These are phyloP conservation scores for Hebeloma cylindrosporum DNA, from an alignment of 768 basidiomycete species.

Conservation along the genomic window DNA sequence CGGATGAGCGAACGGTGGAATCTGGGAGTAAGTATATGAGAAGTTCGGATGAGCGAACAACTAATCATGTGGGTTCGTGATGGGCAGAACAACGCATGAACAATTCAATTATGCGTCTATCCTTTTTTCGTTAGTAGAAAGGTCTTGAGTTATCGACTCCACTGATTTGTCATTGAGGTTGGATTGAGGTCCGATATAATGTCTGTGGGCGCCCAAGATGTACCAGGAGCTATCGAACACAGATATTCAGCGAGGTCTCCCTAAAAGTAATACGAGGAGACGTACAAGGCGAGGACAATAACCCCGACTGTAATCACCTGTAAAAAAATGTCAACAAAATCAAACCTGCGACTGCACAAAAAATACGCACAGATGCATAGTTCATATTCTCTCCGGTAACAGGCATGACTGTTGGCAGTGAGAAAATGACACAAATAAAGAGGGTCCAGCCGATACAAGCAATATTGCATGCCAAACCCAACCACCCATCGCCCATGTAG, in stretches of 20 bases:
- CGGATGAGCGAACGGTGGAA: too few relatives aligned
- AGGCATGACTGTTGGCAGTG: conserved; percentile 66
- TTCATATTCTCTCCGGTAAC: conserved; percentile 78
- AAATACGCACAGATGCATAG: conserved; percentile 63
- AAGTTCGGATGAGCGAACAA: neutral
- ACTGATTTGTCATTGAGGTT: conserved; percentile 40
- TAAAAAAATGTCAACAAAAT: neutral
- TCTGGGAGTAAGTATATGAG: neutral
- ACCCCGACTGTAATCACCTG: conserved; percentile 56
- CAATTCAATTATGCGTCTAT: conserved; percentile 2
- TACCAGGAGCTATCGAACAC: conserved; percentile 47
- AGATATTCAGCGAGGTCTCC: conserved; percentile 8
- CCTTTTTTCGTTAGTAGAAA: conserved; percentile 8
- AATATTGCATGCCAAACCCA: conserved; percentile 62
- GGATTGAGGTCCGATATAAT: conserved; percentile 60
- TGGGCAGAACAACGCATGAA: conserved; percentile 3
- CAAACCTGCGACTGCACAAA: conserved; percentile 1
- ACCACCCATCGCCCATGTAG: conserved; percentile 70
- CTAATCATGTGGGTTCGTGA: neutral
- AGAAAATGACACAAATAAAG: conserved; percentile 71
- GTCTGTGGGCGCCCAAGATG: conserved; percentile 47
- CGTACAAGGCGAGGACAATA: conserved; percentile 52
- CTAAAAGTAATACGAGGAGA: conserved; percentile 11
- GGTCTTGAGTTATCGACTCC: conserved; percentile 14
- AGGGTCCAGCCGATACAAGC: conserved; percentile 70